phyloP scores from a whole-genome alignment of 1,284 basidiomycete genomes.

The Agaricales sp. region DNA sequence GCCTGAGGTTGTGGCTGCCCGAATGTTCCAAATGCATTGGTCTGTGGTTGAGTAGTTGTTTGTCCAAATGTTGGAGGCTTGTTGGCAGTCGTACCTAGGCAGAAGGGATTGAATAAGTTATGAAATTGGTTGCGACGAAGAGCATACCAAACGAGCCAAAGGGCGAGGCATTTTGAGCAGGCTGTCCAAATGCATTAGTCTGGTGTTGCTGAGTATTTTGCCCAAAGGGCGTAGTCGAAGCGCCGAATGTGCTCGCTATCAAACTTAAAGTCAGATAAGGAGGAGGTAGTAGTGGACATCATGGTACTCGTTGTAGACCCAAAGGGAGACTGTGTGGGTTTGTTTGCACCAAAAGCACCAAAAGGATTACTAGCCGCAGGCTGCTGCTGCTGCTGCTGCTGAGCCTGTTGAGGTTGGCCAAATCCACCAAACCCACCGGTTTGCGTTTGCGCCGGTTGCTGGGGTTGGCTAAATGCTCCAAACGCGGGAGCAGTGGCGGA shows the following conservation, averaged over 20 bases:
- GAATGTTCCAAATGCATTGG: slow-evolving; percentile 12
- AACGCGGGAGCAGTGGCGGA: slow-evolving; percentile 8
- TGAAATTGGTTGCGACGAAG: slow-evolving; percentile 10
- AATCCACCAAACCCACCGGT: slow-evolving; percentile 38
- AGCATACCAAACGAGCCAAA: slow-evolving; percentile 31
- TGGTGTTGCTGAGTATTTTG: slow-evolving; percentile 17
- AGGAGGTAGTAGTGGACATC: too few relatives aligned
- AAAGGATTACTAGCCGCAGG: too few relatives aligned
- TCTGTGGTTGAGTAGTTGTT: slow-evolving; percentile 18
- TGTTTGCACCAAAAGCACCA: slow-evolving; percentile 30
- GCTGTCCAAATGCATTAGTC: slow-evolving; percentile 24
- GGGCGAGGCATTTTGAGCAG: slow-evolving; percentile 15
- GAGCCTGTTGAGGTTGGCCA: slow-evolving; percentile 19
- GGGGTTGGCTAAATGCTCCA: slow-evolving; percentile 20
- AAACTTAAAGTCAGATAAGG: background rate
- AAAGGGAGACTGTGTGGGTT: background rate
- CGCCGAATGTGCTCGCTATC: background rate
- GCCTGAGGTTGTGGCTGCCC: slow-evolving; percentile 15
- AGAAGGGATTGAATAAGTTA: slow-evolving; percentile 12
- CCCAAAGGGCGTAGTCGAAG: slow-evolving; percentile 18
- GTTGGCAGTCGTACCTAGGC: slow-evolving; percentile 17
- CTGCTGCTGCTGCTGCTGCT: too few relatives aligned
- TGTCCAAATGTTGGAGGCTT: slow-evolving; percentile 37
- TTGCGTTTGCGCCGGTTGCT: slow-evolving; percentile 28
- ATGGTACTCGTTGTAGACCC: background rate